Base-by-base conservation (phyloP, 306 rosid species). In the Cyamopsis tetragonoloba region DNA sequence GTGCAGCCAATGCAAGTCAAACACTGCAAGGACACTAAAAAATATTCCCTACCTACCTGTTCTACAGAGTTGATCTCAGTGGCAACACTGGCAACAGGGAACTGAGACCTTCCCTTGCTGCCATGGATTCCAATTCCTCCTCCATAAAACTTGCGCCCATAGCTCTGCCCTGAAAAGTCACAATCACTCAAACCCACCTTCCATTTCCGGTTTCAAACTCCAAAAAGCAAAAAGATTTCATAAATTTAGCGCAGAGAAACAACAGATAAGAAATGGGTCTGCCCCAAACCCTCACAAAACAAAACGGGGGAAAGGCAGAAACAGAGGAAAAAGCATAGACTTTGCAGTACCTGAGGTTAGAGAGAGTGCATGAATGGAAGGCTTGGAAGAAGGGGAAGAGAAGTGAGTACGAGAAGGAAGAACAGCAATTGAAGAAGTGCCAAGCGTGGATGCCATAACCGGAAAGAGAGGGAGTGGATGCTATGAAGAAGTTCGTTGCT, bases 51-150 rank as follows among this genome's bases (percentile, higher is more conserved):
- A 62, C 73, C 6, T 60, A 87, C 98, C 98, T 87, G 86, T 55
- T 81, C 87, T 1, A 81, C 80, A 57, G 96, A 62, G 93, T 79
- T 86, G 20, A 92, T 79, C 79, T 88, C 93, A 76, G 98, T 84
- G 56, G 96, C 89, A 83, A 92, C 96, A 81, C 75, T 89, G 30
- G 85, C 67, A 38, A 87, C 89, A n/a, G 91, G 80, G 53, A 86
- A 82, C 60, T 44, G 88, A 79, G 93, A 75, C 79, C 87, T 83
- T 48, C 82, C 87, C 74, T 80, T 89, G 38, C 62, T 70, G 18
- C 88, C 83, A 26, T 70, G 86, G 62, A 83, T 47, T 73, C 88
- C 82, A 46, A 87, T 76, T 57, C 89, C 82, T 57, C 89, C 82
- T 53, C 87, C 91, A 84, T 62, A 68, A 35, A 82, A 72, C 74